Base-by-base conservation (phyloP, 176 grass and related monocot species). In the Alloteropsis semialata region DNA sequence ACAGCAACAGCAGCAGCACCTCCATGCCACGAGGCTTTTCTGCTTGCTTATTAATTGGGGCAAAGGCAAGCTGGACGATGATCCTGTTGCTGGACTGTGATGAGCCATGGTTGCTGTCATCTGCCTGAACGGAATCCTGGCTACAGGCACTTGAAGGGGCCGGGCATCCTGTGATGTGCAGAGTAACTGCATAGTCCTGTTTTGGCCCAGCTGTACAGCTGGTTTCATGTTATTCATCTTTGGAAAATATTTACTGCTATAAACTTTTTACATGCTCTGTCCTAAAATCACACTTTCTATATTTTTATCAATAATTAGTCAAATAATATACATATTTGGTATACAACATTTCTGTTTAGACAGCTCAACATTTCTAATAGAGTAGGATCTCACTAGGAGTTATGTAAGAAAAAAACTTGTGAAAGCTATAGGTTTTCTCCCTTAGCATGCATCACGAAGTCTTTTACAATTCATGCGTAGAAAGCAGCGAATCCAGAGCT, bases 41-140 rank as follows among this genome's bases (percentile, higher is more conserved):
- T 72, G 53, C 27, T 41, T 16, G 53, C 56, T 49, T 76, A 32
- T 42, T 76, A 32, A 84, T 11, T 51, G 18, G 45, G 19, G 24
- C 45, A 42, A 75, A n/a, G 81, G 28, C 37, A 75, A 24, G 72
- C 62, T 77, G 61, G 36, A 77, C 56, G 62, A 69, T 46, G 70
- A 75, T 65, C 18, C 18, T 65, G 49, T 59, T 59, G 15, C 28
- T 53, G 45, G 39, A 70, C 28, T 51, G 32, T 77, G 74, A 77
- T 85, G 48, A 78, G 53, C 28, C 65, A 48, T 28, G 38, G 62
- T 48, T 57, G 30, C 48, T 50, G 69, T 16, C 56, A 62, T 82
- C 41, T 82, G 51, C 22, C 14, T 32, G 10, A 66, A 66, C 21
- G 48, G 60, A 53, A 67, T 76, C 22, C 53, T 19, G 41, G 69